Percentiles rank a stretch among this genome's conserved stretches.
These are phyloP conservation scores for Calophaca sinica DNA, from an alignment of 306 rosid species.

Conservation along the genomic window DNA sequence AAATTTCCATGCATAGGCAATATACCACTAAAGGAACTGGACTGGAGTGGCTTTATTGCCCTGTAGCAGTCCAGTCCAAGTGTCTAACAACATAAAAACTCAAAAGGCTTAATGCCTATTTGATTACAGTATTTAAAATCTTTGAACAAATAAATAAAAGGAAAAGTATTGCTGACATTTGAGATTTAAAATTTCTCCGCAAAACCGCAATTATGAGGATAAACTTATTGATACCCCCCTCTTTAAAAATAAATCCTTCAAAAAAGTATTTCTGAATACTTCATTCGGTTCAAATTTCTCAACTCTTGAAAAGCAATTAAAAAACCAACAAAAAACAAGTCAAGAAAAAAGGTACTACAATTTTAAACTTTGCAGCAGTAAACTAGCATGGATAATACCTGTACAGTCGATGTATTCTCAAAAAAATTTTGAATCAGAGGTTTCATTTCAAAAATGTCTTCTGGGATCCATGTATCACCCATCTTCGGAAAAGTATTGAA, in stretches of 20 bases:
- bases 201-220: background rate
- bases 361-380: background rate
- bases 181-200: background rate
- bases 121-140: background rate
- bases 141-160: slow-evolving; percentile 11
- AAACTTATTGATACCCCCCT: background rate
- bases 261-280: too few species aligned
- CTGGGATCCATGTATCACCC: slow-evolving; percentile 84
- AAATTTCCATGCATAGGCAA: slow-evolving; percentile 18
- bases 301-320: slow-evolving; percentile 3
- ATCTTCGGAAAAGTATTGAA: slow-evolving; percentile 86
- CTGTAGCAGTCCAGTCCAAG: background rate
- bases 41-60: too few species aligned
- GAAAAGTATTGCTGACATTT: background rate
- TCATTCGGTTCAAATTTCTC: slow-evolving; percentile 12
- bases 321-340: background rate
- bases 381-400: slow-evolving; percentile 54
- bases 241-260: too few species aligned
- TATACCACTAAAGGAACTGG: background rate
- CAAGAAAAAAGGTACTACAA: slow-evolving; percentile 11
- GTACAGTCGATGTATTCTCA: slow-evolving; percentile 79
- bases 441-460: slow-evolving; percentile 70
- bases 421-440: slow-evolving; percentile 83
- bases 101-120: background rate
- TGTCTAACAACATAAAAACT: slow-evolving; percentile 21